Percentiles rank a stretch among this genome's conserved stretches.
Conservation (phyloP, 2,329 filamentous ascomycete genomes). For the Fusarium marasasianum region DNA sequence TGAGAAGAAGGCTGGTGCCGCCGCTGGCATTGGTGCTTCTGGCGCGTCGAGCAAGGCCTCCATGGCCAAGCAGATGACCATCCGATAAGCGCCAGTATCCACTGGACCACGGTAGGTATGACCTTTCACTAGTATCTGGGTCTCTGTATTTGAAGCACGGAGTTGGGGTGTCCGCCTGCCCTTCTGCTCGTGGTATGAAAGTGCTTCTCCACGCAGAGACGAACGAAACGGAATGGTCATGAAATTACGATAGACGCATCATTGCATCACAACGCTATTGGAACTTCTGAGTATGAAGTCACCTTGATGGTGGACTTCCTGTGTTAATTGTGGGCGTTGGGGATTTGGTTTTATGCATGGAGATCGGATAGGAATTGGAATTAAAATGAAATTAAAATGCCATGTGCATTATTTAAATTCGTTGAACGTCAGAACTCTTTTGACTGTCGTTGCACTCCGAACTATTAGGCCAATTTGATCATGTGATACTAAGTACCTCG, state of each 20-base stretch:
- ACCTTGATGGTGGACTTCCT: conserved; percentile 5
- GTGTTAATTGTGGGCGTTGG: conserved; percentile 20
- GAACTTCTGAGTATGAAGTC: conserved; percentile 14
- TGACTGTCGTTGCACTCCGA: neutral
- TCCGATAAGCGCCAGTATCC: conserved; percentile 66
- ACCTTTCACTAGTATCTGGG: conserved; percentile 54
- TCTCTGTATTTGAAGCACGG: conserved; percentile 63
- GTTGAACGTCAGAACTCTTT: neutral
- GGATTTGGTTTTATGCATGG: conserved; percentile 2
- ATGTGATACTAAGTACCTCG: neutral
- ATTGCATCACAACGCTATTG: neutral
- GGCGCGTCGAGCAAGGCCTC: conserved; percentile 81
- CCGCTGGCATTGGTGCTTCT: conserved; percentile 70
- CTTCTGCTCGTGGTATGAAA: conserved; percentile 61
- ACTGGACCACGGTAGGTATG: conserved; percentile 58
- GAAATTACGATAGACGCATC: conserved; percentile 35
- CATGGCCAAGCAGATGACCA: conserved; percentile 95
- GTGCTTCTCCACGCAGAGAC: conserved; percentile 55
- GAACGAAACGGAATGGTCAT: conserved; percentile 48
- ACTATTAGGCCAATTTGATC: neutral
- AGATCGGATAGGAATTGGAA: neutral
- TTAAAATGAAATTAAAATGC: conserved; percentile 28
- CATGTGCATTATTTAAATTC: conserved; percentile 21
- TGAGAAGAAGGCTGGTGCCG: conserved; percentile 90
- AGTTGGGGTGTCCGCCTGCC: conserved; percentile 57